Evolutionary conservation across 768 basidiomycete genomes (phyloP).

Genomic region (Krasilnikovozyma curviuscula): DNA sequence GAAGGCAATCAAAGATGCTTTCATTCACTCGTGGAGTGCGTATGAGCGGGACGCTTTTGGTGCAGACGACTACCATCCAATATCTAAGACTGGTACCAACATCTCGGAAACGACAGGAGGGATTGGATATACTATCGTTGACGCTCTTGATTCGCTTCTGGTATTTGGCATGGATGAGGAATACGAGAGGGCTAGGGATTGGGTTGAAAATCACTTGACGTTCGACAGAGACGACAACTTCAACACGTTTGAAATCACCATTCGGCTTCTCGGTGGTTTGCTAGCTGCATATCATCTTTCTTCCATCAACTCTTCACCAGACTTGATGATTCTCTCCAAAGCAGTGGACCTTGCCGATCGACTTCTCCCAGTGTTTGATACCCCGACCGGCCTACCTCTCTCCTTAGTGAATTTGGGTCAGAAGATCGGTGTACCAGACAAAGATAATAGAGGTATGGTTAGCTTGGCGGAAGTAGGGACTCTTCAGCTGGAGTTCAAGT

Average conservation of each 20-base stretch:
- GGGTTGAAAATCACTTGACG: slow-evolving; percentile 48
- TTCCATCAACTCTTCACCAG: slow-evolving; percentile 28
- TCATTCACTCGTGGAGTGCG: slow-evolving; percentile 67
- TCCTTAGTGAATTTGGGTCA: slow-evolving; percentile 54
- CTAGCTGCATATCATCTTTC: slow-evolving; percentile 70
- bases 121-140: slow-evolving; percentile 74
- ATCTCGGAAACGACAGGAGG: slow-evolving; percentile 50
- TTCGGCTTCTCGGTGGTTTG: slow-evolving; percentile 76
- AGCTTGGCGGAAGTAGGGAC: slow-evolving; percentile 55
- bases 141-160: slow-evolving; percentile 70
- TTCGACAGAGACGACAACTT: slow-evolving; percentile 62
- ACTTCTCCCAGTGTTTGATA: slow-evolving; percentile 65
- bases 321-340: slow-evolving; percentile 50
- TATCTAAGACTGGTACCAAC: slow-evolving; percentile 54
- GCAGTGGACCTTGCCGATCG: slow-evolving; percentile 69
- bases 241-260: slow-evolving; percentile 92
- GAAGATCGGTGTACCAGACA: slow-evolving; percentile 41
- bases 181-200: slow-evolving; percentile 52
- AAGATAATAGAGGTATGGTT: slow-evolving; percentile 41
- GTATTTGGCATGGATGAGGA: slow-evolving; percentile 67
- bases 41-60: slow-evolving; percentile 86
- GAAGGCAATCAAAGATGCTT: too few relatives aligned
- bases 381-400: slow-evolving; percentile 60
- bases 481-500: slow-evolving; percentile 75
- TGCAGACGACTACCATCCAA: slow-evolving; percentile 51